These are phyloP conservation scores for Botrytis fragariae DNA, from an alignment of 2,329 filamentous ascomycete genomes.

Conservation along the genomic window DNA sequence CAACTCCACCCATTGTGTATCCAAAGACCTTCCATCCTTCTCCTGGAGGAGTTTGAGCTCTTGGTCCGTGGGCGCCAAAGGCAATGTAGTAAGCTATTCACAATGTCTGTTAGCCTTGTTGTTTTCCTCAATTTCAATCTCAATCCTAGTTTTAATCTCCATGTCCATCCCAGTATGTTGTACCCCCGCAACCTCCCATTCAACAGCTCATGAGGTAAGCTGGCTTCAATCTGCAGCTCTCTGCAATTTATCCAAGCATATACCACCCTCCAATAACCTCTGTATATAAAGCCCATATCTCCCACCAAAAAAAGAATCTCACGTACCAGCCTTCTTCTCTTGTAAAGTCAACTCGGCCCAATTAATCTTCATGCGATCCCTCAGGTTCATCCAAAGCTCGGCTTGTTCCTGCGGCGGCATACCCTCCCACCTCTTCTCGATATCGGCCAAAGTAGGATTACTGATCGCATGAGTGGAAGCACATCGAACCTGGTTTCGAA, in stretches of 20 bases:
- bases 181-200: neutral
- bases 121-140: neutral
- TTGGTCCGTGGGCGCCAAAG: conserved; percentile 94
- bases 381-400: conserved; percentile 96
- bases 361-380: conserved; percentile 98
- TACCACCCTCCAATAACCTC: neutral
- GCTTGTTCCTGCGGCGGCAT: conserved; percentile 99
- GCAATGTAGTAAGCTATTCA: conserved; percentile 94
- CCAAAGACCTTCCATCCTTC: conserved; percentile 77
- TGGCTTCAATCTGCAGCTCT: neutral
- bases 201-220: neutral
- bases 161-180: neutral
- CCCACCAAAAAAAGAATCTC: neutral
- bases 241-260: neutral
- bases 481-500: conserved; percentile 18
- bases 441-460: conserved; percentile 95
- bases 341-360: conserved; percentile 93
- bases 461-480: conserved; percentile 79
- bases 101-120: neutral
- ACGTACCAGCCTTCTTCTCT: conserved; percentile 98
- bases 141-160: neutral
- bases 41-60: conserved; percentile 76
- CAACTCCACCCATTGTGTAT: conserved; percentile 68
- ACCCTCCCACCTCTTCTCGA: conserved; percentile 98
- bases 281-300: neutral